These are phyloP conservation scores for Linum trigynum DNA, from an alignment of 345 rosid species.

Conservation along the genomic window DNA sequence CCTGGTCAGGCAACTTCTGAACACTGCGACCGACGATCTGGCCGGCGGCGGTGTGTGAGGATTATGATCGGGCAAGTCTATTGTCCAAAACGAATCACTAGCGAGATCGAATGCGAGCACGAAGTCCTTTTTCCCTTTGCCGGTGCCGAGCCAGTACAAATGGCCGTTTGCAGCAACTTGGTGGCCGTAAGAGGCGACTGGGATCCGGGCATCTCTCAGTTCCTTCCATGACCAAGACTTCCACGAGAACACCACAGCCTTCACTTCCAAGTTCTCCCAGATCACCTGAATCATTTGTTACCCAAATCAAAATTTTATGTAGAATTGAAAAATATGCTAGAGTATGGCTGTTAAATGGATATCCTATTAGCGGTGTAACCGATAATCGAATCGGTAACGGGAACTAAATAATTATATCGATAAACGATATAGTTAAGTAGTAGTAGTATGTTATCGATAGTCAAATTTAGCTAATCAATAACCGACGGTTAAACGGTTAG, in stretches of 20 bases:
- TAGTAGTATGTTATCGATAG: no score
- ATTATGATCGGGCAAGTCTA: not conserved
- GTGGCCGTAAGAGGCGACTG: not conserved
- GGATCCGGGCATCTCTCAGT: not conserved
- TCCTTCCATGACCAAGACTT: not conserved
- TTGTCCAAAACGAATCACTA: not conserved
- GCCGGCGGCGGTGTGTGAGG: not conserved
- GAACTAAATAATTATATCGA: no score
- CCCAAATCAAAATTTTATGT: no score
- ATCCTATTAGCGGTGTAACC: no score
- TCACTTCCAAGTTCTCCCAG: not conserved
- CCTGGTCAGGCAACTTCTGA: not conserved
- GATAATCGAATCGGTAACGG: no score
- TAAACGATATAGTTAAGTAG: no score
- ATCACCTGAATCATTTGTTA: not conserved
- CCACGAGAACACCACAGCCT: not conserved
- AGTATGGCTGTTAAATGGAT: no score
- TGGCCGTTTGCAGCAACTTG: not conserved
- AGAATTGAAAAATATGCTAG: no score
- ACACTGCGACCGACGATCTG: no score
- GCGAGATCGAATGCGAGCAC: not conserved
- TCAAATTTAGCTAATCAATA: no score
- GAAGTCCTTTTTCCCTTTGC: not conserved
- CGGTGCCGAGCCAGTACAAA: not conserved
- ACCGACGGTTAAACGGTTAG: no score